Evolutionary conservation across 768 basidiomycete species (phyloP), one percentile per base, ranked within the genome.

Genomic region (Naganishia kalamii): DNA sequence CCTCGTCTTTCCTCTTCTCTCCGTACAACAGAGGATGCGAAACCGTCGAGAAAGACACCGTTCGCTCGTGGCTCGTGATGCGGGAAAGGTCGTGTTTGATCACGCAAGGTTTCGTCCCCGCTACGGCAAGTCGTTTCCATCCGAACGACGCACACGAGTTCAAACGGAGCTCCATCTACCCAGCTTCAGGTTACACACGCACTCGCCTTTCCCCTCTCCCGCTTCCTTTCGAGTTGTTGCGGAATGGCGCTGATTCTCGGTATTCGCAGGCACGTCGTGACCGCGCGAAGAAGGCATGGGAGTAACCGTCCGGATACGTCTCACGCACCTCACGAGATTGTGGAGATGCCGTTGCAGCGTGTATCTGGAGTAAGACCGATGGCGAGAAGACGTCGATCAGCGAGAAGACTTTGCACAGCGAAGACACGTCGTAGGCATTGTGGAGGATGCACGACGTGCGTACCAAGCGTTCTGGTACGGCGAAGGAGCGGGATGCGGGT

Each of bases 241-340:
- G 33, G 3, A 40, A 23, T 10, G 8, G 7, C 7, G n/a, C 47
- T 48, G n/a, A 48, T 21, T 48, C 25, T 21, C 25, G 8, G 8
- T 48, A 7, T 48, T 27, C 21, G 47, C 33, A 61, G 62, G 62
- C 62, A 37, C 62, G 62, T 10, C 46, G 62, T 7, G 62, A 63
- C 21, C 44, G 62, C 30, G 62, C 62, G 25, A 63, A 63, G 29
- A 63, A 63, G 62, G 62, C 65, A 43, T 66, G 65, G 65, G 65
- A 66, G 33, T 66, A 43, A 50, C n/a, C 41, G 43, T 4, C 27
- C 37, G 23, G 4, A 13, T 23, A 29, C 23, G 6, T 29, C 27
- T 11, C 25, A 29, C 13, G 19, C 46, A 1, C 4, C 13, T 21
- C 8, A 44, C 43, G 43, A 44, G 17, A 44, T 25, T 21, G 46